Evolutionary conservation across 768 basidiomycete genomes (phyloP), one percentile per base, ranked within the genome.

Genomic region (Naematelia aurantialba): DNA sequence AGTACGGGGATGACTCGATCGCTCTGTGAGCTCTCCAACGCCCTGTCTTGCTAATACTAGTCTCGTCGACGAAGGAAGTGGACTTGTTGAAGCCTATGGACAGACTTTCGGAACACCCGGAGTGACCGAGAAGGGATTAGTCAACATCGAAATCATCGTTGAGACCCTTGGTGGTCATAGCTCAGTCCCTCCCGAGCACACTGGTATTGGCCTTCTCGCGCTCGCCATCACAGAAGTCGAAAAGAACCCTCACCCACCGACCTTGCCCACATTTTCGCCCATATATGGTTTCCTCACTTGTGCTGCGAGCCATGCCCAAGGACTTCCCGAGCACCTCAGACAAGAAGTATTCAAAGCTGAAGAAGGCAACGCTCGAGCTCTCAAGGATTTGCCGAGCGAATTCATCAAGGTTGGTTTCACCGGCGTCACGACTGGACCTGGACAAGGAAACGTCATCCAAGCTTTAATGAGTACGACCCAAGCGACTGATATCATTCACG

Each of bases 1-100:
- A 79, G 11, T 93, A 88, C 70, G 91, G 91, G 31, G 76, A 83
- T 61, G 76, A 89, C 67, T 83, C 83, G 2, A 85, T 89, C 70
- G 84, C 88, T 0, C 80, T 94, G 55, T 57, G 31, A 45, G 45
- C n/a, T n/a, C n/a, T n/a, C n/a, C n/a, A n/a, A n/a, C n/a, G n/a
- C n/a, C n/a, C n/a, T n/a, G 34, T 17, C 8, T 39, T 17, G 34
- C 34, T 39, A 39, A 39, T 17, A 17, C 17, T 17, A 39, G 34
- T 68, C 4, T 73, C 78, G 81, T 96, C 47, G 92, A 96, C 69
- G 92, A 96, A 80, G 91, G 91, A 39, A 82, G 87, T 85, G 76
- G 76, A 1, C 63, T 78, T 14, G 61, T 66, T 22, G 42, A 61
- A 4, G 55, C 58, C 2, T 75, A 59, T 56, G 72, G 72, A 13